Base-by-base conservation (phyloP, 2,329 filamentous ascomycete genomes). In the Geosmithia flava region DNA sequence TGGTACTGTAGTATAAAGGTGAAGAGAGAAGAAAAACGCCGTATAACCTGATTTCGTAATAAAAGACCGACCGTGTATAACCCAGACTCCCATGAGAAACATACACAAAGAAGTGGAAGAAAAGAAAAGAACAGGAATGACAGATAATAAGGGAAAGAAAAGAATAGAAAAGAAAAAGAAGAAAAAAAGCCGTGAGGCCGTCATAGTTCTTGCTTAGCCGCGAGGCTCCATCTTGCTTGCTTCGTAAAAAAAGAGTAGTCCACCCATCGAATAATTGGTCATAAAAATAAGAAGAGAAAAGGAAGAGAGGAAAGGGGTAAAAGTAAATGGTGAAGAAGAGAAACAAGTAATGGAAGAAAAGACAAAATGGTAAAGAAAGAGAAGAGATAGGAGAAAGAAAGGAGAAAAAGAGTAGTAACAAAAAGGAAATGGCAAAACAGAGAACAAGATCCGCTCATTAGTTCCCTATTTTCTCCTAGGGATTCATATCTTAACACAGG, bases 161-260 rank as follows among this genome's bases (percentile, higher is more conserved):
- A 44, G 41, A 44, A 39, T 20, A 27, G 41, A 42, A 47, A 41
- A 44, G 10, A 42, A 44, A 23, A 48, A 47, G 16, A 48, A 51
- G 49, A 40, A 49, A 53, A 52, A 45, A 46, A 56, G 58, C 57
- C 56, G 56, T 56, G 59, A 60, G 59, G 57, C 57, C 42, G 53
- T 52, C 49, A 52, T 30, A 13, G 49, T 48, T 60, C 56, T 60
- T 56, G 52, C 51, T 47, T 10, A 54, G 58, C 59, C 59, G 59
- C 51, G 59, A 59, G 58, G 56, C 59, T 54, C 53, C 50, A 37
- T 37, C 17, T 11, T 42, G 40, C 40, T 42, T 42, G 40, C 40
- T 42, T 42, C 40, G n/a, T 11, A 19, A 19, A 27, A 27, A 27
- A 27, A 27, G 8, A 27, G 8, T 27, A 27, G 8, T 27, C 16